Percentiles rank a stretch among this genome's conserved stretches.
Evolutionary conservation across 1,284 basidiomycete species (phyloP).

Genomic region (Melampsora larici-populina): DNA sequence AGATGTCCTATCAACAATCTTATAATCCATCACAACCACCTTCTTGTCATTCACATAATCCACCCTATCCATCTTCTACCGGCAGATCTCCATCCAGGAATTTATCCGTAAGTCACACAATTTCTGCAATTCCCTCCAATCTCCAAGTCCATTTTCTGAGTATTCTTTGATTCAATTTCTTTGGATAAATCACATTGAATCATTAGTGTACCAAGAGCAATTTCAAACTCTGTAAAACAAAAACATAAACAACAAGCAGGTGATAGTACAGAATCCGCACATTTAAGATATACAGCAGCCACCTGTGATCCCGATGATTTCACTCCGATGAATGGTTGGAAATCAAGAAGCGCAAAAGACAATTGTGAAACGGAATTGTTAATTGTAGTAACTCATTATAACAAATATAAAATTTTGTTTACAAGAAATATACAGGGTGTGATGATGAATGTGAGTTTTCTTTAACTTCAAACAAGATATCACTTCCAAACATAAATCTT

Average conservation of each 20-base stretch:
- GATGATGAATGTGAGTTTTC: slow-evolving; percentile 38
- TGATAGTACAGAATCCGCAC: slow-evolving; percentile 25
- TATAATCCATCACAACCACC: too few species aligned
- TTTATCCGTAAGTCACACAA: slow-evolving; percentile 45
- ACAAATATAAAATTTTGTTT: slow-evolving; percentile 88
- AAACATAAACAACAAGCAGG: slow-evolving; percentile 61
- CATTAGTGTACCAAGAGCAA: slow-evolving; percentile 73
- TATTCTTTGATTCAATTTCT: not conserved
- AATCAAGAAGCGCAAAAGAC: slow-evolving; percentile 71
- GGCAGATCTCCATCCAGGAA: not conserved
- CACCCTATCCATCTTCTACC: not conserved
- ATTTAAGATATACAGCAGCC: slow-evolving; percentile 56
- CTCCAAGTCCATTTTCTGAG: not conserved
- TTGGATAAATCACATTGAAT: too few species aligned
- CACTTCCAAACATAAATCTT: not conserved
- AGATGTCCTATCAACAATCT: too few species aligned
- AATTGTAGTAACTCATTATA: slow-evolving; percentile 65
- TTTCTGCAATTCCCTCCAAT: not conserved
- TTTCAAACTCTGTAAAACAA: slow-evolving; percentile 76
- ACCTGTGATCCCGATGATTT: slow-evolving; percentile 96
- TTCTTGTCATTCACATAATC: not conserved
- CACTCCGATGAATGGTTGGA: slow-evolving; percentile 69
- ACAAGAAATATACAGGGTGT: slow-evolving; percentile 46
- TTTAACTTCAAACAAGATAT: too few species aligned
- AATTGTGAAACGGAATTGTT: slow-evolving; percentile 86